Evolutionary conservation across 179 eudicot species (phyloP), one percentile per base, ranked within the genome.

Genomic region (Camellia oleifera): DNA sequence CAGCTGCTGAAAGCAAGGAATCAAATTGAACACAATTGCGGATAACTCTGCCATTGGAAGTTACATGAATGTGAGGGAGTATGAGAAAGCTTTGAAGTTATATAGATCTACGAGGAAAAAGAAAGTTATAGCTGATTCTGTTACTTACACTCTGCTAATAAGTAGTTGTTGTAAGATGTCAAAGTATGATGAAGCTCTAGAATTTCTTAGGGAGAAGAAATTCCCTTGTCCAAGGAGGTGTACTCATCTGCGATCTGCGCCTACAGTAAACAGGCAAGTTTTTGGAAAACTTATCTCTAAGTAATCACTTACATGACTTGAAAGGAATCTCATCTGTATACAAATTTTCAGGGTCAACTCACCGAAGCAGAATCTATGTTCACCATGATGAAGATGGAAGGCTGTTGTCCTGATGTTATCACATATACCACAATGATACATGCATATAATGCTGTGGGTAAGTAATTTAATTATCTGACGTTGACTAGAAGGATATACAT

Each of bases 11-110:
- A 74, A 79, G 80, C 89, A 95, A 75, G 92, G 95, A 75, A 87
- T 96, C 73, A 67, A 82, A 62, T 85, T 96, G 86, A 96, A 94
- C 82, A 84, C 88, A 14, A 87, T 91, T 83, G 98, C 99, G 2
- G 94, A 92, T 83, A 96, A 92, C 78, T 91, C 97, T 10, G 97
- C 92, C 12, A 92, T 96, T 74, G 97, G 97, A 76, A 96, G 98
- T 90, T 96, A 90, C 83, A 82, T 96, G 90, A 94, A 85, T 82
- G 85, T 89, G 48, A 97, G 97, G 71, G 97, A 96, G 65, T 89
- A 79, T 85, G 93, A 92, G 80, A 91, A 94, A 88, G 99, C 97
- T 83, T 60, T 86, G 57, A 85, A 84, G 73, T 72, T 94, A 60
- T 92, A 89, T 83, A 85, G 84, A 84, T 75, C 81, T 68, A 92